Base-by-base conservation (phyloP, 805 yeast species). In the Ogataea ganodermae region DNA sequence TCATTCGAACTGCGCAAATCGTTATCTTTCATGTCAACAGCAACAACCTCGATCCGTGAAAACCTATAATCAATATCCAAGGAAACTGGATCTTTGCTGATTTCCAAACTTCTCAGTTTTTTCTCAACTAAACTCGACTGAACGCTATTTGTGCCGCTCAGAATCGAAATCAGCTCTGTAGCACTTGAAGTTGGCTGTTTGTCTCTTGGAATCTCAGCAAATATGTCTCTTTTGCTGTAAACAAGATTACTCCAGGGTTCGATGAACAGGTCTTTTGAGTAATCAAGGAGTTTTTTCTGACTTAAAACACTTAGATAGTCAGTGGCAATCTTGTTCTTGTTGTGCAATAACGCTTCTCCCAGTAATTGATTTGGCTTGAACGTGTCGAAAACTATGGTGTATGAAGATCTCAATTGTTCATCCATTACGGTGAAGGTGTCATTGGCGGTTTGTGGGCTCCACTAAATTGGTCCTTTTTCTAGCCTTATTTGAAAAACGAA, bases 61-160 rank as follows among this genome's bases (percentile, higher is more conserved):
- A 63, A 63, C 41, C 76, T 50, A 46, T 69, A 67, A 50, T 68
- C 72, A n/a, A 59, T 45, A 26, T 35, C 53, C 26, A 52, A 14
- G 9, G 13, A 5, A 7, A 5, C 56, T 12, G 17, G 21, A 7
- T 36, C 28, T 4, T 27, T 39, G n/a, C 27, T 41, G 12, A 48
- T 24, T 12, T 41, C 33, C 3, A 47, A 41, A 16, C 37, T 44
- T 39, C 45, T 48, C 22, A 44, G 48, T 20, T 40, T 58, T 35
- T 28, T 47, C 50, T 44, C 55, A 20, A 48, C 45, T 17, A 44
- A 35, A 38, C 38, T 45, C 43, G 45, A 23, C 23, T 40, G 44
- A 26, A 27, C 45, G 27, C 46, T 50, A 46, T 42, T 27, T 6
- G 30, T 33, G 42, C 41, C 18, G 23, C 48, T 30, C 24, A 48